These are phyloP conservation scores for Claviceps sp. DNA, from an alignment of 2,329 filamentous ascomycete genomes.

Conservation along the genomic window DNA sequence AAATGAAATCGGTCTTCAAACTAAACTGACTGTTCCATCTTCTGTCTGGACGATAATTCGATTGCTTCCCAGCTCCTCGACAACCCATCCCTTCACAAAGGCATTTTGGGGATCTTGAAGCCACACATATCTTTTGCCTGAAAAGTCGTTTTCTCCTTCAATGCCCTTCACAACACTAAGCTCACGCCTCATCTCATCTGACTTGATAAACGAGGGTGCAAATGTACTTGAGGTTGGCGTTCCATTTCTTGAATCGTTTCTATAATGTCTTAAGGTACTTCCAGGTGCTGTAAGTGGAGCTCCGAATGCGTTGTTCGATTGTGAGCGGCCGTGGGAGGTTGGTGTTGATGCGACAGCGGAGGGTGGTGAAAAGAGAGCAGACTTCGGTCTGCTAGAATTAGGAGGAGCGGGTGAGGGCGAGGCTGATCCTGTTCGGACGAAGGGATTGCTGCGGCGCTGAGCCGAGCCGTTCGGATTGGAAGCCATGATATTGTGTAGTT, in stretches of 20 bases:
- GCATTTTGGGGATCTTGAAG: constrained; percentile 74
- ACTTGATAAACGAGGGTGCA: constrained; percentile 90
- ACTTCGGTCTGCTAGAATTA: constrained; percentile 53
- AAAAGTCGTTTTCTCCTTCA: constrained; percentile 97
- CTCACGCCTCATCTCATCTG: constrained; percentile 55
- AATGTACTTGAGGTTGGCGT: constrained; percentile 66
- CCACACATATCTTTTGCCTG: constrained; percentile 97
- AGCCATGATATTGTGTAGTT: constrained; percentile 16
- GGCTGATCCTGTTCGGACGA: constrained; percentile 42
- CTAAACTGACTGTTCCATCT: constrained; percentile 61
- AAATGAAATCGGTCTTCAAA: not conserved
- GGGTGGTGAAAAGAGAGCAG: constrained; percentile 54
- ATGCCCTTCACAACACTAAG: constrained; percentile 54
- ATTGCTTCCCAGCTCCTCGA: constrained; percentile 61
- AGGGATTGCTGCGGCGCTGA: constrained; percentile 69
- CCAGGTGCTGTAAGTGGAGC: constrained; percentile 26
- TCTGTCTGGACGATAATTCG: constrained; percentile 81
- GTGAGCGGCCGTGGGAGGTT: constrained; percentile 51
- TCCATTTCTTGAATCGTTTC: constrained; percentile 50
- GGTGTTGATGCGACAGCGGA: constrained; percentile 24
- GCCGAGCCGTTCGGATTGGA: constrained; percentile 29
- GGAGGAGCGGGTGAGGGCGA: constrained; percentile 48
- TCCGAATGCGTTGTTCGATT: constrained; percentile 47
- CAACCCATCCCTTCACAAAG: constrained; percentile 85
- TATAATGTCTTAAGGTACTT: constrained; percentile 25